Evolutionary conservation across 2,329 filamentous ascomycete species (phyloP).

Genomic region (Paecilomyces fulvus): DNA sequence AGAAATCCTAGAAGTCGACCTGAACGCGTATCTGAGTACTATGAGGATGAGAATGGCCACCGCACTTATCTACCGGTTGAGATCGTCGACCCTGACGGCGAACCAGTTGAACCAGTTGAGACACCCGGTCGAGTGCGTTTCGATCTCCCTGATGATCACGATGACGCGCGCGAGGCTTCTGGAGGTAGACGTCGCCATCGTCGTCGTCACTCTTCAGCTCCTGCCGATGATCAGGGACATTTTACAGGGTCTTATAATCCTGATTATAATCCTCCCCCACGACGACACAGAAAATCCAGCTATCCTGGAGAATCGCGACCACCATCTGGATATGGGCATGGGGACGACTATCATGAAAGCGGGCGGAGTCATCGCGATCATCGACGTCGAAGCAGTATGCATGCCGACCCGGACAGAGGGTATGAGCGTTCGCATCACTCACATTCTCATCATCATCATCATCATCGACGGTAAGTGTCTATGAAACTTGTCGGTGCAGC

Average conservation of each 20-base stretch:
- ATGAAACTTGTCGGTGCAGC: neutral
- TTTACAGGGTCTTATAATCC: neutral
- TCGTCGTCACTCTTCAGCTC: neutral
- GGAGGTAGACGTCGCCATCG: neutral
- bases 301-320: neutral
- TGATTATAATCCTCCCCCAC: neutral
- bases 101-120: neutral
- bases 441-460: neutral
- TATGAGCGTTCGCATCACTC: neutral
- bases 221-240: neutral
- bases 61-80: neutral
- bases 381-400: neutral
- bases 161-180: neutral
- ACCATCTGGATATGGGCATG: neutral
- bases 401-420: neutral
- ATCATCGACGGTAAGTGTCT: neutral
- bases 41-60: neutral
- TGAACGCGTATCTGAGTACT: neutral
- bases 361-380: neutral
- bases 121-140: neutral
- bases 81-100: neutral
- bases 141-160: neutral
- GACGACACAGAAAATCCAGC: neutral
- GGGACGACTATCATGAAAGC: neutral
- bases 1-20: neutral